Evolutionary conservation across 352 stramenopile species (phyloP), one percentile per base, ranked within the genome.

Genomic region (Globisporangium nunn): DNA sequence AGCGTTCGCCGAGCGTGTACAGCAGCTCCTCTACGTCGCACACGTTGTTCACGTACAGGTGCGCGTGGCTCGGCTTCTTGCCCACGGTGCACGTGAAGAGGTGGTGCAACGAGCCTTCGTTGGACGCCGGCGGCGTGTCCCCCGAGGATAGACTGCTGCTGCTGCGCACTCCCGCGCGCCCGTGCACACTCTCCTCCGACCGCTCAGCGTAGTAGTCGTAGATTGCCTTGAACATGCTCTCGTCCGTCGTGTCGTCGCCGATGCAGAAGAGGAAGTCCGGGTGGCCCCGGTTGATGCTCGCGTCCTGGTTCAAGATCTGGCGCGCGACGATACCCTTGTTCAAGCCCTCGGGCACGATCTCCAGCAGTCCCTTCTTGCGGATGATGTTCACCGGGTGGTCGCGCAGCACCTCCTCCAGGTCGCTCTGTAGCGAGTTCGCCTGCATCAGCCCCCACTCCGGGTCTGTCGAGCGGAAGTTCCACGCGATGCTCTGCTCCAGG

Each of bases 391-490:
- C 81, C 0, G 81, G 80, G 2, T 85, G 63, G 50, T 93, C 82
- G 17, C 74, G 74, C 43, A 95, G 64, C 23, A 87, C 82, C 50
- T 92, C 78, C 57, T 92, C 81, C 7, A 95, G 61, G 54, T 95
- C 81, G n/a, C 61, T 79, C 52, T 94, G 82, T 52, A 99, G 68
- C 57, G 96, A 94, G 56, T 97, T 97, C 15, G 95, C 94, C 68
- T 98, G 94, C 46, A 98, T 74, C 2, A 94, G 85, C 3, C 95
- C 96, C 95, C 95, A 99, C 64, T 99, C 96, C 4, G 95, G 95
- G 75, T 99, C 96, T 8, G 91, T 97, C 15, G 87, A 97, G 57
- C 97, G 97, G 67, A 98, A 99, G 62, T 96, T 97, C 96, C 96
- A 99, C 41, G 91, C 91, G 54, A 99, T 97, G 55, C 92, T 96